Base-by-base conservation (phyloP, 352 stramenopile genomes). In the Blastocystis hominis region DNA sequence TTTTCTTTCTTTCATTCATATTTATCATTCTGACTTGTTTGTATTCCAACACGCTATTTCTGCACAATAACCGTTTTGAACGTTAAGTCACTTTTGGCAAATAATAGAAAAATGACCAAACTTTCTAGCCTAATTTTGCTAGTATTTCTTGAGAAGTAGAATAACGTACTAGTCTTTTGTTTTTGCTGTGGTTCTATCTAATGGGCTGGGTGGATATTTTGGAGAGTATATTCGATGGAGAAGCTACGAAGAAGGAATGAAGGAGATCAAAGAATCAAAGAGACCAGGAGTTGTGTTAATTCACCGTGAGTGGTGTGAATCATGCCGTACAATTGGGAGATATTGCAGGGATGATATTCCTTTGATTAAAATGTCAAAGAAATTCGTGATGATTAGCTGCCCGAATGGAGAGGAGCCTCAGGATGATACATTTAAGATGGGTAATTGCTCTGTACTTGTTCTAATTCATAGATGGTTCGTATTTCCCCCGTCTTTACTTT, bases 401-500 rank as follows among this genome's bases (percentile, higher is more conserved):
- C 66, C 66, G 3, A 78, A 87, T 87, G 77, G 66, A 63, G 77
- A 87, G 53, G 77, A 87, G n/a, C 77, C 63, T 36, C 62, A 87
- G 44, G 77, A 87, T 42, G 62, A 75, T 13, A 87, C 62, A 13
- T 87, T 69, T 53, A 63, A 84, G 44, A 84, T 84, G 34, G 72
- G 72, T 84, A 36, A 3, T 10, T 24, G 7, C 24, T 17, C 24
- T 66, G 6, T 42, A 17, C 2, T 15, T 47, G 20, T 40, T 30
- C 36, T 84, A 63, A 76, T 76, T 10, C 5, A 34, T 42, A 87
- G 77, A 87, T 75, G 77, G 77, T 76, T 61, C 62, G 3, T 87
- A 87, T 56, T 87, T 78, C 66, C 77, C 77, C 38, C 77, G 77
- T 55, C n/a, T 87, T 53, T 87, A 78, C 46, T 87, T 87, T 42